Evolutionary conservation across 345 rosid genomes (phyloP).

Genomic region (Arabidopsis arenosa): DNA sequence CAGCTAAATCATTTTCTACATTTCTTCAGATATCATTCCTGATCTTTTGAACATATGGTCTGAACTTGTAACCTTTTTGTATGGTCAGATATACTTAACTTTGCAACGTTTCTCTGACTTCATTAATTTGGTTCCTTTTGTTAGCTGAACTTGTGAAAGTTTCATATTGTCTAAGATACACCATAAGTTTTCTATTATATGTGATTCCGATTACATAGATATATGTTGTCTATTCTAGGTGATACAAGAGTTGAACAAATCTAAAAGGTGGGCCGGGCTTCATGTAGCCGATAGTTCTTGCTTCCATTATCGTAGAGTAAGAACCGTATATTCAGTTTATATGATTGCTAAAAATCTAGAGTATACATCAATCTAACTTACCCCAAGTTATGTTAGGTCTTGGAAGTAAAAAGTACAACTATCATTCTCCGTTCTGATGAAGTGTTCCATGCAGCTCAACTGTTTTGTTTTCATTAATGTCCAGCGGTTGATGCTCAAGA

Average conservation of each 20-base stretch:
- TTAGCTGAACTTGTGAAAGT: constrained; percentile 23
- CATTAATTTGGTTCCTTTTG: constrained; percentile 4
- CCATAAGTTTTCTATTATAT: constrained; percentile 7
- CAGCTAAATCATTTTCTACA: constrained; percentile 55
- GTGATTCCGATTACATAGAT: constrained; percentile 5
- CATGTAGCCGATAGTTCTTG: constrained; percentile 91
- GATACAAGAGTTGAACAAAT: constrained; percentile 65
- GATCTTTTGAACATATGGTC: constrained; percentile 8
- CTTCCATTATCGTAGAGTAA: constrained; percentile 87
- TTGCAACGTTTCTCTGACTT: constrained; percentile 1
- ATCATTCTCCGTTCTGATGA: constrained; percentile 23
- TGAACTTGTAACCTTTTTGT: background rate
- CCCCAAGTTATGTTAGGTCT: constrained; percentile 6
- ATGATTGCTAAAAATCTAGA: constrained; percentile 8
- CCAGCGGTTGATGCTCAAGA: constrained; percentile 71
- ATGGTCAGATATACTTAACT: constrained; percentile 2
- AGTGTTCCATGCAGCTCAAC: constrained; percentile 23
- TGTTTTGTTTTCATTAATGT: background rate
- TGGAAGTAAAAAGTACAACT: background rate
- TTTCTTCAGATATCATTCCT: background rate
- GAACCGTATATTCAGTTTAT: constrained; percentile 23
- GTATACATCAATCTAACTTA: constrained; percentile 10
- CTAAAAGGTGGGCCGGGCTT: constrained; percentile 76
- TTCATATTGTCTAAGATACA: constrained; percentile 13
- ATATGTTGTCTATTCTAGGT: constrained; percentile 55